phyloP scores from a whole-genome alignment of 2,329 filamentous ascomycete species.

The Talaromyces sp. region DNA sequence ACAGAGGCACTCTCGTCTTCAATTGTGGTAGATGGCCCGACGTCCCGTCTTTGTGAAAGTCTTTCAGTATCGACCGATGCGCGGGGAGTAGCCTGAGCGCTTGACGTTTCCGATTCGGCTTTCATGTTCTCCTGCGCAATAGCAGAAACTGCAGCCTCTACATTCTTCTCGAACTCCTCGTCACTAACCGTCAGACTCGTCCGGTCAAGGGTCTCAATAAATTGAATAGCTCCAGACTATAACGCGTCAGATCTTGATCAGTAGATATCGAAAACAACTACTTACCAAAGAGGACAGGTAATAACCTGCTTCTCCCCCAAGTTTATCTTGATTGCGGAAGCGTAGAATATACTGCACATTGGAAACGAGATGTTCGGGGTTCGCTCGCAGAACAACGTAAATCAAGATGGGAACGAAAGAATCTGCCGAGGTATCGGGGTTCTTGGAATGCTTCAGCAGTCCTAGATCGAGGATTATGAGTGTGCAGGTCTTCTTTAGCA shows the following conservation, averaged over 20 bases:
- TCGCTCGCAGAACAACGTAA: slow-evolving; percentile 90
- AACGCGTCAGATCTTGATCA: not conserved
- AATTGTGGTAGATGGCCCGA: slow-evolving; percentile 35
- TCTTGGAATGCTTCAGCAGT: slow-evolving; percentile 84
- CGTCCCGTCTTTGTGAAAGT: slow-evolving; percentile 35
- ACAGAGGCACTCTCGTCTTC: slow-evolving; percentile 77
- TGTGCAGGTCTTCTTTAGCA: not conserved
- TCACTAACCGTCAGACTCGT: slow-evolving; percentile 91
- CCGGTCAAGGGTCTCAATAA: slow-evolving; percentile 92
- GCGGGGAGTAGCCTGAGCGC: slow-evolving; percentile 52
- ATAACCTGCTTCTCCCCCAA: slow-evolving; percentile 95
- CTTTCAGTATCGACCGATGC: slow-evolving; percentile 54
- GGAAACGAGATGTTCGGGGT: slow-evolving; percentile 90
- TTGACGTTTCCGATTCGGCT: slow-evolving; percentile 46
- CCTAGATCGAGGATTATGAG: slow-evolving; percentile 46
- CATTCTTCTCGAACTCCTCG: slow-evolving; percentile 91
- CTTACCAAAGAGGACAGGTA: slow-evolving; percentile 88
- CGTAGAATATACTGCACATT: slow-evolving; percentile 98
- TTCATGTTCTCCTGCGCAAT: slow-evolving; percentile 85
- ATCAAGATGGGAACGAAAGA: slow-evolving; percentile 94
- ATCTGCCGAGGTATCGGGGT: slow-evolving; percentile 84
- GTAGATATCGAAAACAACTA: not conserved
- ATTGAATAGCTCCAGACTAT: slow-evolving; percentile 75
- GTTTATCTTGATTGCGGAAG: slow-evolving; percentile 95
- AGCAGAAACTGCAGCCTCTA: slow-evolving; percentile 92